A percentile compares a stretch with the other conserved stretches of the same genome.
Conservation (phyloP, 306 rosid species). For the Vicia sativa region DNA sequence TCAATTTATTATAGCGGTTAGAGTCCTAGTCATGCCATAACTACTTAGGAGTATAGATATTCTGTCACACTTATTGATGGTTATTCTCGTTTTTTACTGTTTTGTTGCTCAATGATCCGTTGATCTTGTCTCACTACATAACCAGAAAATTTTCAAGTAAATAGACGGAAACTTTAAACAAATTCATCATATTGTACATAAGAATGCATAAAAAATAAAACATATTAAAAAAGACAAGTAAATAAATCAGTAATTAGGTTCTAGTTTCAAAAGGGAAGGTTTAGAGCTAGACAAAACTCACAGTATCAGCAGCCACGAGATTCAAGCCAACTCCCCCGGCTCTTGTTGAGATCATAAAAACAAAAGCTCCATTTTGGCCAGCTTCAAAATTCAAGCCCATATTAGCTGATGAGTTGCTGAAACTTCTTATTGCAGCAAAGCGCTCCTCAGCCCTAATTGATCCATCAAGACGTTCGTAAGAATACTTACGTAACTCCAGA, state of each 20-base stretch:
- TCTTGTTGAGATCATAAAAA: conserved; percentile 91
- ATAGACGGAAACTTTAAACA: no score
- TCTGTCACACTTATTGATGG: no score
- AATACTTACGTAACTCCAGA: conserved; percentile 77
- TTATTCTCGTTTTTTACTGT: no score
- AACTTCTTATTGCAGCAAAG: conserved; percentile 95
- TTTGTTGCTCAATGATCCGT: no score
- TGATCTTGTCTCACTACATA: no score
- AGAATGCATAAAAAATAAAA: neutral
- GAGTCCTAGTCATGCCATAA: neutral
- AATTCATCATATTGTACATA: neutral
- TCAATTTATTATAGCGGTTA: neutral
- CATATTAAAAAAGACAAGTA: neutral
- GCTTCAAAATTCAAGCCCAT: conserved; percentile 52
- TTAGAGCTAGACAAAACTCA: conserved; percentile 51
- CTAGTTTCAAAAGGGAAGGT: neutral
- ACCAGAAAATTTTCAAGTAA: no score
- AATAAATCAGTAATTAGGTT: conserved; percentile 10
- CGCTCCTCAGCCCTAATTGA: conserved; percentile 98
- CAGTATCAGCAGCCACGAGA: conserved; percentile 96
- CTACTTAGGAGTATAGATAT: neutral
- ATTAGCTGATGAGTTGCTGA: conserved; percentile 63
- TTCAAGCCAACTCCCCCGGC: conserved; percentile 99
- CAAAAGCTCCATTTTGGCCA: conserved; percentile 68
- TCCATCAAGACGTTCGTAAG: conserved; percentile 98